Percentiles rank a stretch among this genome's conserved stretches.
phyloP scores from a whole-genome alignment of 768 basidiomycete genomes.

The Termitomyces sp. region DNA sequence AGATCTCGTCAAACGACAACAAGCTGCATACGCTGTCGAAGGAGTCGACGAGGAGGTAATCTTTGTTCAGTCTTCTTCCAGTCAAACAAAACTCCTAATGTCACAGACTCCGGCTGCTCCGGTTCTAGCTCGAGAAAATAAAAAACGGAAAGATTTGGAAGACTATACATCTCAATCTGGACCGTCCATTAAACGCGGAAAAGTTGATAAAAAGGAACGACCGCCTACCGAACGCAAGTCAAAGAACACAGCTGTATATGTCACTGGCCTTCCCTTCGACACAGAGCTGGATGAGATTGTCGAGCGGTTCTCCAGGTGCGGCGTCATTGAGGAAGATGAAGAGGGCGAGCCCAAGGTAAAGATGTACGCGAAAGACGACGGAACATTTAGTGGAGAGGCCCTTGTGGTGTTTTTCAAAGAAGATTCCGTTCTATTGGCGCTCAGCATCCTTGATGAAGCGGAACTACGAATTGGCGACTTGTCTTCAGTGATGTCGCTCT shows the following conservation, averaged over 20 bases:
- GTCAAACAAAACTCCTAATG: not conserved
- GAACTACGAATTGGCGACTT: slow-evolving; percentile 83
- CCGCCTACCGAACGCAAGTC: slow-evolving; percentile 54
- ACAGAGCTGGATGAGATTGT: slow-evolving; percentile 69
- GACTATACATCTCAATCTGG: slow-evolving; percentile 56
- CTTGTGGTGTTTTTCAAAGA: slow-evolving; percentile 97
- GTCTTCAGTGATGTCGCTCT: slow-evolving; percentile 65
- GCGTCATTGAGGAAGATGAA: slow-evolving; percentile 90
- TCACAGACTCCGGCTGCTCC: slow-evolving; percentile 81
- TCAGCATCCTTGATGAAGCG: slow-evolving; percentile 85
- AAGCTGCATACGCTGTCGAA: slow-evolving; percentile 88
- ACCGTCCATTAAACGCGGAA: slow-evolving; percentile 65
- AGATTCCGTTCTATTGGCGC: slow-evolving; percentile 83
- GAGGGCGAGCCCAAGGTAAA: slow-evolving; percentile 92
- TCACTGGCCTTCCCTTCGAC: slow-evolving; percentile 77
- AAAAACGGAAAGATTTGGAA: slow-evolving; percentile 71
- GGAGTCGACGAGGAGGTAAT: slow-evolving; percentile 94
- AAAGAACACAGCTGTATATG: slow-evolving; percentile 91
- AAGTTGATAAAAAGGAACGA: slow-evolving; percentile 47
- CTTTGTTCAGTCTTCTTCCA: slow-evolving; percentile 8
- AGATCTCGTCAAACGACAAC: slow-evolving; percentile 81
- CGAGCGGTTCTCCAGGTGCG: slow-evolving; percentile 88
- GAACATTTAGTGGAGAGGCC: slow-evolving; percentile 89
- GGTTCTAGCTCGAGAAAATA: slow-evolving; percentile 72
- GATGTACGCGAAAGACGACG: slow-evolving; percentile 86